Conservation (phyloP, 2,329 filamentous ascomycete species). For the Apiospora aurea region DNA sequence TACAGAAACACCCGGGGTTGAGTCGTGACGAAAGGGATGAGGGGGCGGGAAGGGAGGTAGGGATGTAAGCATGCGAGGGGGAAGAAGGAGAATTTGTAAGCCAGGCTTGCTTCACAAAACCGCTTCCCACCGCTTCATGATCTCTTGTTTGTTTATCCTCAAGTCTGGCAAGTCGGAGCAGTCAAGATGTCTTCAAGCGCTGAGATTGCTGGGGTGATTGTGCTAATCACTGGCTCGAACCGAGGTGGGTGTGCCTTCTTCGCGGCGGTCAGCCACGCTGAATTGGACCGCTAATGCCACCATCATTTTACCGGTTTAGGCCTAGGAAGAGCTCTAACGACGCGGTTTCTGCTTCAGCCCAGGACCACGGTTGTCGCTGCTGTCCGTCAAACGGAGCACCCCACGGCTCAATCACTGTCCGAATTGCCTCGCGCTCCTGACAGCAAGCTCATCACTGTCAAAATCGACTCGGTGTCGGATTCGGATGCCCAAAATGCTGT, state of each 20-base stretch:
- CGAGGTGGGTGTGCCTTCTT: conserved; percentile 29
- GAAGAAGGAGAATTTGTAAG: background rate
- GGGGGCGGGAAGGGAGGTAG: too few species aligned
- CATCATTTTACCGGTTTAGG: background rate
- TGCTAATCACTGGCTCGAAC: conserved; percentile 32
- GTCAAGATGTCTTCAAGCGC: conserved; percentile 5
- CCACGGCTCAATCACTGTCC: conserved; percentile 32
- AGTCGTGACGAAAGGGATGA: too few species aligned
- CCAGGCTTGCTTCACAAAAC: background rate
- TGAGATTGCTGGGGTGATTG: background rate
- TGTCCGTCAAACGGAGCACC: conserved; percentile 33
- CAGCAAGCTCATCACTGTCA: conserved; percentile 44
- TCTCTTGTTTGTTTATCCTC: too few species aligned
- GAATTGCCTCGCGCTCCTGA: conserved; percentile 39
- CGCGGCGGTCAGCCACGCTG: background rate
- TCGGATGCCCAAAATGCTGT: conserved; percentile 41
- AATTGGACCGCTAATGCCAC: background rate
- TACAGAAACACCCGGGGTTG: too few species aligned
- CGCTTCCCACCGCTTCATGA: too few species aligned
- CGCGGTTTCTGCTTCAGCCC: conserved; percentile 48
- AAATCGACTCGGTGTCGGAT: conserved; percentile 43
- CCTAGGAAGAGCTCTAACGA: conserved; percentile 36
- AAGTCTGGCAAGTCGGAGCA: background rate
- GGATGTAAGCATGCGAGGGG: background rate
- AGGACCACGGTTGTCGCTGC: conserved; percentile 54